Base-by-base conservation (phyloP, 805 yeast genomes). In the Nakazawaea ernobii region DNA sequence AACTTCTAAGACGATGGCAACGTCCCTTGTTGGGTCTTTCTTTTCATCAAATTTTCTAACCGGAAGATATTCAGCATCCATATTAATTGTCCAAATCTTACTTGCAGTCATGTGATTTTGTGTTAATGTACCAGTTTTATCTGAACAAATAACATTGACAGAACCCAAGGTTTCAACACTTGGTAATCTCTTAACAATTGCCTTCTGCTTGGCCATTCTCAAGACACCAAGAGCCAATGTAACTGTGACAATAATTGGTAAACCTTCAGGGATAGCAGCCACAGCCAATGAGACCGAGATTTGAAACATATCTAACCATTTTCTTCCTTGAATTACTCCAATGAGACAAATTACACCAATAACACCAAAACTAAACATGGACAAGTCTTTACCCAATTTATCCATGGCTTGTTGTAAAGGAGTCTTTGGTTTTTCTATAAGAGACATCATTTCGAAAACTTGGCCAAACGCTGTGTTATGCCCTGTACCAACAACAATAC, bases 211-310 rank as follows among this genome's bases (percentile, higher is more conserved):
- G 6, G 99, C 97, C 99, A 94, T 94, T 68, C 98, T 77, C 55
- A 94, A 72, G 39, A 94, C 99, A 43, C 99, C 99, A 20, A 94
- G 72, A 0, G 99, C 99, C 53, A 94, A 72, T 0, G 99, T 94
- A 8, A 94, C 99, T 6, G 99, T 92, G 36, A 94, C 99, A 63
- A 94, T 94, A 58, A 94, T 94, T 0, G 99, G 99, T 55, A 94
- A 76, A 46, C 99, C 99, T 67, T 94, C 99, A 5, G 99, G 99
- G 57, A 94, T 94, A 3, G 99, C 99, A 43, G 99, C 99, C 15
- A 94, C 99, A 2, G 99, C 99, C 52, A 94, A 73, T 1, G 97
- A 90, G 8, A 94, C 99, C 1, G 97, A 88, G 49, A 94, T 90
- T 65, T 92, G 97, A 68, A 94, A 92, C 97, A 95, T 94, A 53